phyloP scores from a whole-genome alignment of 106 monocot species.

The Dioscorea zingiberensis region DNA sequence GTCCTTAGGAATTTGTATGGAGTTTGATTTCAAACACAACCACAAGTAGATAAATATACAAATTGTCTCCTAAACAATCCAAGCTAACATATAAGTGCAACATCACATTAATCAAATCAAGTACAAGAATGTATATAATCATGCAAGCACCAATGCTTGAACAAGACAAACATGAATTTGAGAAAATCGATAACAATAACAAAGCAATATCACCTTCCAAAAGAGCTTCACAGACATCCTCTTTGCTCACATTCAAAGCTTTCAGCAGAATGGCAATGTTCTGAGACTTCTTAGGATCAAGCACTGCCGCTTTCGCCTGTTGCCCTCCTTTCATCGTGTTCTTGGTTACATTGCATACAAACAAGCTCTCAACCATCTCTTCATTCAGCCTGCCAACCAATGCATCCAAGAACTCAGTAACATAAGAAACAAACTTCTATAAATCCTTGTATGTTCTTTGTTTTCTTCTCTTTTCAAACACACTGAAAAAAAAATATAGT shows the following conservation, averaged over 20 bases:
- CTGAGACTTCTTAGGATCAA: slow-evolving; percentile 46
- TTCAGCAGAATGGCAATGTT: slow-evolving; percentile 35
- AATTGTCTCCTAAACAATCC: neutral
- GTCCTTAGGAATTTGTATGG: neutral
- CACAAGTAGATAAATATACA: neutral
- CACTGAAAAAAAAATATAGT: too few relatives aligned
- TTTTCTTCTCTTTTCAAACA: too few relatives aligned
- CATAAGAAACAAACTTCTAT: neutral
- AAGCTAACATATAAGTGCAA: too few relatives aligned
- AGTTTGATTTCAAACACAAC: neutral
- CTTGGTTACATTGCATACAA: slow-evolving; percentile 7
- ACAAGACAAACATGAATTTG: neutral
- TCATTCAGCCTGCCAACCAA: slow-evolving; percentile 35
- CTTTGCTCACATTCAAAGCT: slow-evolving; percentile 34
- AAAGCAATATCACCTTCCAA: slow-evolving; percentile 29
- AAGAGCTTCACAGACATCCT: slow-evolving; percentile 41
- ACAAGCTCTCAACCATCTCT: slow-evolving; percentile 48
- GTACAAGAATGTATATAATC: too few relatives aligned
- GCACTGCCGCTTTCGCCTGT: slow-evolving; percentile 9
- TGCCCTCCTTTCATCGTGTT: neutral
- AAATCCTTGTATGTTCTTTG: too few relatives aligned
- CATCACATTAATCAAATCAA: too few relatives aligned
- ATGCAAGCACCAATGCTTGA: neutral
- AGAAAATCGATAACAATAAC: neutral
- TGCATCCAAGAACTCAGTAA: neutral